These are phyloP conservation scores for Aspergillus incahuasiensis DNA, from an alignment of 495 filamentous ascomycete species.

Conservation along the genomic window DNA sequence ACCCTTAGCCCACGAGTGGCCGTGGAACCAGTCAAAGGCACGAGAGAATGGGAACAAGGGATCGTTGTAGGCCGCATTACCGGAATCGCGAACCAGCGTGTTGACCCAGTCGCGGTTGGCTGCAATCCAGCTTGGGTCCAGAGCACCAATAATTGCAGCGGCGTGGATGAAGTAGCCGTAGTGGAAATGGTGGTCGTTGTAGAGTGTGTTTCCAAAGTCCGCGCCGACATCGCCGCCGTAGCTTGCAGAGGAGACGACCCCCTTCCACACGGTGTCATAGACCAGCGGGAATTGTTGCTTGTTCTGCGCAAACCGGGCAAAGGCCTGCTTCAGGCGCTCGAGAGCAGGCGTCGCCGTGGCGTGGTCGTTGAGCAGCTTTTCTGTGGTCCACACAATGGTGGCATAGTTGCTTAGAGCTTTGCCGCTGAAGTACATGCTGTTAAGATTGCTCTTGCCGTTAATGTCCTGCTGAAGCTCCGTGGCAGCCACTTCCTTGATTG, in stretches of 20 bases:
- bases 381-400: slow-evolving; percentile 60
- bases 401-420: slow-evolving; percentile 93
- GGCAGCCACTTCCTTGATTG: slow-evolving; percentile 53
- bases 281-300: slow-evolving; percentile 71
- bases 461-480: slow-evolving; percentile 73
- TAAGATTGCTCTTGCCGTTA: slow-evolving; percentile 60
- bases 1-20: slow-evolving; percentile 94
- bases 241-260: slow-evolving; percentile 73
- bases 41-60: slow-evolving; percentile 80
- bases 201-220: slow-evolving; percentile 80
- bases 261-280: slow-evolving; percentile 81
- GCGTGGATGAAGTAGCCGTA: slow-evolving; percentile 84
- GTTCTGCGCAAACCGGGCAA: slow-evolving; percentile 73
- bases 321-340: slow-evolving; percentile 65
- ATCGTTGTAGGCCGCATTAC: slow-evolving; percentile 70
- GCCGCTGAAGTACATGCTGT: slow-evolving; percentile 94
- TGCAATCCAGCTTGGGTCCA: slow-evolving; percentile 72
- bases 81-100: slow-evolving; percentile 68
- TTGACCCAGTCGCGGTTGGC: slow-evolving; percentile 77
- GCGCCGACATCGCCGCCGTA: slow-evolving; percentile 70
- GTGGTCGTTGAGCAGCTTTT: slow-evolving; percentile 59
- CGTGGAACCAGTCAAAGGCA: slow-evolving; percentile 89
- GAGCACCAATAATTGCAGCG: slow-evolving; percentile 75
- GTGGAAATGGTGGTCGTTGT: slow-evolving; percentile 98
- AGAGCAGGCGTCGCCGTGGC: slow-evolving; percentile 58